These are phyloP conservation scores for Ambrosiella beaveri DNA, from an alignment of 2,329 filamentous ascomycete genomes.

Conservation along the genomic window DNA sequence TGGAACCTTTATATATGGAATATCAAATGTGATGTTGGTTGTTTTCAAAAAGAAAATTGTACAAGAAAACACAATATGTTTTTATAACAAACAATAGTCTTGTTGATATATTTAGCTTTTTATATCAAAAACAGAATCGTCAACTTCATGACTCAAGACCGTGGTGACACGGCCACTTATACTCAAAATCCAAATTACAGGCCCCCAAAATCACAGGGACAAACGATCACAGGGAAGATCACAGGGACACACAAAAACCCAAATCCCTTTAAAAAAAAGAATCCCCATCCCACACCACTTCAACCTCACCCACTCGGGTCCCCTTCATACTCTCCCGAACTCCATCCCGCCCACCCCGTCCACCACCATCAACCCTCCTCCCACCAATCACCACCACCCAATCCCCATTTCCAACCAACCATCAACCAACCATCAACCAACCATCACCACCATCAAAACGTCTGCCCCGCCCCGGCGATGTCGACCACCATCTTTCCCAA, in stretches of 20 bases:
- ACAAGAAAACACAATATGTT: not conserved
- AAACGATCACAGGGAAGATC: constrained; percentile 19
- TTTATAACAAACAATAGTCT: not conserved
- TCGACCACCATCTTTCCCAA: not conserved
- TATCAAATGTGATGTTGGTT: not conserved
- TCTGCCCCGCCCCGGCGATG: not conserved
- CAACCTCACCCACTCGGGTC: not conserved
- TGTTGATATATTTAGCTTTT: not conserved
- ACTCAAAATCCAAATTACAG: not conserved
- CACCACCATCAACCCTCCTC: not conserved
- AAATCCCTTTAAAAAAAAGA: not conserved
- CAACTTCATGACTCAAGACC: not conserved
- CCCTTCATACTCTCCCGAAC: not conserved
- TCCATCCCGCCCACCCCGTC: not conserved
- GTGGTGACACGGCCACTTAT: not conserved
- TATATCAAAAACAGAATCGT: not conserved
- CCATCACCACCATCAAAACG: not conserved
- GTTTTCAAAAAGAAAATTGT: not conserved
- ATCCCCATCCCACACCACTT: not conserved
- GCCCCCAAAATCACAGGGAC: constrained; percentile 9
- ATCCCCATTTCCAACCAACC: not conserved
- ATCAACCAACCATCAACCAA: not conserved
- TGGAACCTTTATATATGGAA: not conserved
- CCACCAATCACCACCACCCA: not conserved
- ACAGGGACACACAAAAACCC: constrained; percentile 17